Base-by-base conservation (phyloP, 2,329 filamentous ascomycete species). In the Botrytis tulipae region DNA sequence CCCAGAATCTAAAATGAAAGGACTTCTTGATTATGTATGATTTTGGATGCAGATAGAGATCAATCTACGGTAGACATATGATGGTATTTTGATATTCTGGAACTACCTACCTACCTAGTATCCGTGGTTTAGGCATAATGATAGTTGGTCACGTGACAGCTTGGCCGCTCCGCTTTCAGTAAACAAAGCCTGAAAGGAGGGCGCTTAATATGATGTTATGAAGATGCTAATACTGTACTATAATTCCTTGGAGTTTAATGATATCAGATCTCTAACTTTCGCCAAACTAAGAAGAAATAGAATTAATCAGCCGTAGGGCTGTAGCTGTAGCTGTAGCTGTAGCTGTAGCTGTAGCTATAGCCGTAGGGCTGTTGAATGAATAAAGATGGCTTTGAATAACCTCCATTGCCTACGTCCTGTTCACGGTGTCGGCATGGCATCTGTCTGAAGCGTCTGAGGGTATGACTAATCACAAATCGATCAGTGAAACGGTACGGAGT, bases 391-490 rank as follows among this genome's bases (percentile, higher is more conserved):
- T 29, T 18, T 57, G n/a, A 57, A 32, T 18, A 9, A 14, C n/a
- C 14, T 18, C 7, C 14, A 54, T 54, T 18, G n/a, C n/a, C n/a
- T 29, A 29, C 25, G 2, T 54, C 25, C n/a, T n/a, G 48, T n/a
- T 51, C 48, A 3, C 25, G 25, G 25, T n/a, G n/a, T 51, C 46
- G 10, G 46, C 12, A 51, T 54, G 10, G 46, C 4, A 51, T n/a
- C 25, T 54, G 25, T 54, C 25, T 54, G 48, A 16, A 14, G 35
- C 5, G 48, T 54, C 12, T 54, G 48, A 51, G 22, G 35, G 22
- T 40, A 67, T 72, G 61, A 72, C 61, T 67, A 67, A 67, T 67
- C 22, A 16, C 37, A 18, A 40, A 51, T n/a, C 60, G 22, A 29
- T 54, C 25, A 66, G 20, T 37, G 44, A 66, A 48, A 66, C 37